These are phyloP conservation scores for Gremmenia infestans DNA, from an alignment of 2,329 filamentous ascomycete species.

Conservation along the genomic window DNA sequence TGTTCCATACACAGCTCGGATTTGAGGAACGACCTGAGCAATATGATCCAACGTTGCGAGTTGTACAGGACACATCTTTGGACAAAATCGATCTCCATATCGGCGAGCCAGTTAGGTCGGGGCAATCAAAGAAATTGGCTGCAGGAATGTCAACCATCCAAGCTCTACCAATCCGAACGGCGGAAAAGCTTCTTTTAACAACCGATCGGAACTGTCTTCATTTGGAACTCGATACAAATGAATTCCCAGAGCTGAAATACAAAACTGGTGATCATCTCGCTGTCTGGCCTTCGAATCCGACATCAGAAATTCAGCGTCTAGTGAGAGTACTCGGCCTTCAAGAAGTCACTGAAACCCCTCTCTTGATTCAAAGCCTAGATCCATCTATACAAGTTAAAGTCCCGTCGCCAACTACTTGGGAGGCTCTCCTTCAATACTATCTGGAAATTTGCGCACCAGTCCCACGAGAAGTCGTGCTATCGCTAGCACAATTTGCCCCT, in stretches of 20 bases:
- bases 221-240: slow-evolving; percentile 17
- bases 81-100: slow-evolving; percentile 16
- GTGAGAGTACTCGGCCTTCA: slow-evolving; percentile 11
- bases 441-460: slow-evolving; percentile 42
- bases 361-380: slow-evolving; percentile 13
- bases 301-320: slow-evolving; percentile 14
- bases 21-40: slow-evolving; percentile 3
- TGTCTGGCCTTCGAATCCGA: slow-evolving; percentile 22
- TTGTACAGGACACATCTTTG: slow-evolving; percentile 14
- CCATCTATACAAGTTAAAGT: slow-evolving; percentile 6
- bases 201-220: slow-evolving; percentile 22
- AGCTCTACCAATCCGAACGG: slow-evolving; percentile 4
- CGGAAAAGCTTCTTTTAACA: slow-evolving; percentile 10
- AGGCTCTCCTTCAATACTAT: slow-evolving; percentile 39
- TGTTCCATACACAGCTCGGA: slow-evolving; percentile 5
- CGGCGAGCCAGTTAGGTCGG: slow-evolving; percentile 12
- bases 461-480: slow-evolving; percentile 34
- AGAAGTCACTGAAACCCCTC: not conserved
- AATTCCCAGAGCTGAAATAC: slow-evolving; percentile 20
- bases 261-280: slow-evolving; percentile 25
- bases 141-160: slow-evolving; percentile 10
- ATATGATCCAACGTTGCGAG: slow-evolving; percentile 13
- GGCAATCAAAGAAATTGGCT: not conserved
- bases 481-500: slow-evolving; percentile 38
- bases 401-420: slow-evolving; percentile 21